phyloP scores from a whole-genome alignment of 1,139 yeast genomes.

The Hanseniaspora uvarum region DNA sequence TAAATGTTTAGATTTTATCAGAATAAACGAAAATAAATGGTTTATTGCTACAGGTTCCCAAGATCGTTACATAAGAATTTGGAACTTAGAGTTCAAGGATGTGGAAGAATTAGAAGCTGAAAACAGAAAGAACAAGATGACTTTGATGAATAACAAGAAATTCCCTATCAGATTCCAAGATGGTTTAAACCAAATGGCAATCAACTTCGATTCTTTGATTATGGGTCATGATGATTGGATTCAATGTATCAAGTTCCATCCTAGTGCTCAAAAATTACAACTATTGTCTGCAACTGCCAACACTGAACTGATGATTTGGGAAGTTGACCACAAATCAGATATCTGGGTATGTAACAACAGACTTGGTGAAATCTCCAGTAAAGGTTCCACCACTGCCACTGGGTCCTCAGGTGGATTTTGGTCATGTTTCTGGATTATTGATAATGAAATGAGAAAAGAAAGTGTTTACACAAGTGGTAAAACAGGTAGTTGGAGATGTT shows the following conservation, averaged over 20 bases:
- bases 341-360: constrained; percentile 79
- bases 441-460: constrained; percentile 29
- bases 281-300: constrained; percentile 86
- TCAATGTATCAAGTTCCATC: constrained; percentile 74
- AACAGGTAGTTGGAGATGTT: constrained; percentile 84
- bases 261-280: constrained; percentile 38
- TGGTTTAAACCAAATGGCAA: constrained; percentile 35
- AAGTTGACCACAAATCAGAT: constrained; percentile 75
- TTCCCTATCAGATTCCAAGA: constrained; percentile 39
- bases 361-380: constrained; percentile 83
- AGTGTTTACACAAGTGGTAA: constrained; percentile 71
- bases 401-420: constrained; percentile 98
- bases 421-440: constrained; percentile 71
- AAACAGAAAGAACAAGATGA: constrained; percentile 35
- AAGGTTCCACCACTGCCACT: constrained; percentile 96
- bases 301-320: constrained; percentile 93
- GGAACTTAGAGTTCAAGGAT: constrained; percentile 59
- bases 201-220: constrained; percentile 80
- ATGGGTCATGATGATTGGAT: constrained; percentile 99
- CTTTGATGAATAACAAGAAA: constrained; percentile 53
- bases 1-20: constrained; percentile 55
- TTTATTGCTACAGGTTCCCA: constrained; percentile 79
- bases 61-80: constrained; percentile 76
- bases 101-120: constrained; percentile 49
- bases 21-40: constrained; percentile 40